Evolutionary conservation across 768 basidiomycete genomes (phyloP), one percentile per base, ranked within the genome.

Genomic region (Russula virescens): DNA sequence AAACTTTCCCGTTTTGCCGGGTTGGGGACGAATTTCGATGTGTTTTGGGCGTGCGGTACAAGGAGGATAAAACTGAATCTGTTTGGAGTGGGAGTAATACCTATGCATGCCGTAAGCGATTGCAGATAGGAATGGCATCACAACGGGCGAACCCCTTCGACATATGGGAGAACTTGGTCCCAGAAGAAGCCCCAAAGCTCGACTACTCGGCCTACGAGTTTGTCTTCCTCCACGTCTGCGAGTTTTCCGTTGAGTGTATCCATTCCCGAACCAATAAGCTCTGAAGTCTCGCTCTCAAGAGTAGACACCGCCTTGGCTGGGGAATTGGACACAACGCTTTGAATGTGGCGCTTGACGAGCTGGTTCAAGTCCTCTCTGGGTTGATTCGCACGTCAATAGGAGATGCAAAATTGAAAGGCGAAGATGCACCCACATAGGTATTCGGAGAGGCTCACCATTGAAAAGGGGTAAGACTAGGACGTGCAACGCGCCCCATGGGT

Each of bases 161-260:
- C 78, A 70, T 94, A 94, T 9, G 91, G 88, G 8, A 94, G 76
- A 28, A 94, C 86, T 63, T 90, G 86, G 68, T 89, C 89, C 88
- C 91, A 96, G 74, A 97, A 97, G 78, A 96, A 95, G 16, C 81
- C 83, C 94, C 94, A 98, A 19, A 90, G 80, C 68, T 95, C 93
- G 2, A 94, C 89, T 19, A 96, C 80, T 31, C 91, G 80, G 5
- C 78, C 77, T 6, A 95, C 76, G 18, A 98, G 78, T 69, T 87
- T 83, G 43, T 88, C 86, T 47, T 95, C 94, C 28, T 93, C 88
- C 10, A 89, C 76, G 4, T 81, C 85, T 34, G 80, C 77, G 6
- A 98, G 78, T 69, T 91, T 94, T 0, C 92, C 85, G 67, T 91
- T 94, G 26, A 98, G 79, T 2, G 94, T 98, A 55, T 94, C 83